phyloP scores from a whole-genome alignment of 352 stramenopile species.

The Peronosclerospora sorghi region DNA sequence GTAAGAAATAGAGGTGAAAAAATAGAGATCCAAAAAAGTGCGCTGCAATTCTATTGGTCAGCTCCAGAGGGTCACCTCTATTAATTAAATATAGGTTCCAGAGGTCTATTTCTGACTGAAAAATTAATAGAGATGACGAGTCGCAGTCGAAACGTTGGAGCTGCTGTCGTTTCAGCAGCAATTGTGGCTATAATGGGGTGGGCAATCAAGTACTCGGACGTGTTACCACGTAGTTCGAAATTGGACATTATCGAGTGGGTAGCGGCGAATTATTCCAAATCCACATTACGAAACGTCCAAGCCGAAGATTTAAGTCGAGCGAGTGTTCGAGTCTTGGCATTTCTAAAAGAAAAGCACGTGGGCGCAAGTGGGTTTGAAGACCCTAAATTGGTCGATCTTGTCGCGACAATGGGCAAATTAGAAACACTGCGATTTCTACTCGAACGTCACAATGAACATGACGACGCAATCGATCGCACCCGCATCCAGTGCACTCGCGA shows the following conservation, averaged over 20 bases:
- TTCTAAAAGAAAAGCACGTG: constrained; percentile 6
- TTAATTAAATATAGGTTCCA: too few relatives aligned
- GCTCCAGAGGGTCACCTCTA: constrained; percentile 12
- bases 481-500: constrained; percentile 5
- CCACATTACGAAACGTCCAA: constrained; percentile 9
- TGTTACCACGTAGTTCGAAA: constrained; percentile 1
- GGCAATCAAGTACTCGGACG: constrained; percentile 17
- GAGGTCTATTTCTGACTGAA: too few relatives aligned
- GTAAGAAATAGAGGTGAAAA: too few relatives aligned
- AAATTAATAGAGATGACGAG: constrained; percentile 11
- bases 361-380: constrained; percentile 15
- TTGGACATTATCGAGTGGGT: constrained; percentile 28
- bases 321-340: constrained; percentile 8
- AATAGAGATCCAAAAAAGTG: constrained; percentile 13
- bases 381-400: constrained; percentile 13
- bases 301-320: constrained; percentile 23
- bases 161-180: constrained; percentile 3
- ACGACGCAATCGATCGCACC: too few relatives aligned
- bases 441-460: constrained; percentile 1
- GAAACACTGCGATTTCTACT: constrained; percentile 11
- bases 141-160: background rate
- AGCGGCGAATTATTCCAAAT: constrained; percentile 3
- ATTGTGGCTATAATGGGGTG: constrained; percentile 16
- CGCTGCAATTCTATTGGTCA: constrained; percentile 22
- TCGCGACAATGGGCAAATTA: constrained; percentile 18